Evolutionary conservation across 2,329 filamentous ascomycete species (phyloP).

Genomic region (Pseudogymnoascus sp.): DNA sequence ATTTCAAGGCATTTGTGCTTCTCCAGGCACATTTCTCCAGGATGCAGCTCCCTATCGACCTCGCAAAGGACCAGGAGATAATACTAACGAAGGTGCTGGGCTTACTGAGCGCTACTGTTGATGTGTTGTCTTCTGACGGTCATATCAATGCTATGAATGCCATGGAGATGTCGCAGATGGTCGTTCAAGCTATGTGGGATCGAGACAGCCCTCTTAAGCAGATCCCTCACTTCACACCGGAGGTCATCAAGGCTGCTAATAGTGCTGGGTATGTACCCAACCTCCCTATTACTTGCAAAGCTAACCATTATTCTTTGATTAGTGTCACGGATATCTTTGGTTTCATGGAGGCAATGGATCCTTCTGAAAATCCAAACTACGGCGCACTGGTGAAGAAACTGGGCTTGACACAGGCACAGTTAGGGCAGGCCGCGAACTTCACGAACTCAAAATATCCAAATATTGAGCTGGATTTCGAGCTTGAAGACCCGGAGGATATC

Average conservation of each 20-base stretch:
- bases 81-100: slow-evolving; percentile 79
- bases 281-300: not conserved
- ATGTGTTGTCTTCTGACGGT: slow-evolving; percentile 90
- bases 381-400: slow-evolving; percentile 67
- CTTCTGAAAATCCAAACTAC: slow-evolving; percentile 81
- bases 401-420: slow-evolving; percentile 69
- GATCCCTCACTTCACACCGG: slow-evolving; percentile 85
- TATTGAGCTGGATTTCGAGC: slow-evolving; percentile 80
- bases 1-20: slow-evolving; percentile 97
- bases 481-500: slow-evolving; percentile 73
- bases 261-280: slow-evolving; percentile 57
- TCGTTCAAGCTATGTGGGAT: slow-evolving; percentile 98
- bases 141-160: slow-evolving; percentile 96
- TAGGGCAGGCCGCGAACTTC: slow-evolving; percentile 84
- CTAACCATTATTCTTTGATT: slow-evolving; percentile 27
- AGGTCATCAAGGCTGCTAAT: slow-evolving; percentile 74
- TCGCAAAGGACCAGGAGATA: slow-evolving; percentile 90
- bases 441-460: slow-evolving; percentile 96
- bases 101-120: slow-evolving; percentile 83
- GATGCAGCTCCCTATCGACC: slow-evolving; percentile 91
- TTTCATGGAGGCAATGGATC: slow-evolving; percentile 99
- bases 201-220: slow-evolving; percentile 94
- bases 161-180: slow-evolving; percentile 99
- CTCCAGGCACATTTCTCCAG: slow-evolving; percentile 95
- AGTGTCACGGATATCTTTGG: slow-evolving; percentile 91